A percentile compares a stretch with the other conserved stretches of the same genome.
Conservation (phyloP, 2,329 filamentous ascomycete species). For the Mycogone perniciosa region DNA sequence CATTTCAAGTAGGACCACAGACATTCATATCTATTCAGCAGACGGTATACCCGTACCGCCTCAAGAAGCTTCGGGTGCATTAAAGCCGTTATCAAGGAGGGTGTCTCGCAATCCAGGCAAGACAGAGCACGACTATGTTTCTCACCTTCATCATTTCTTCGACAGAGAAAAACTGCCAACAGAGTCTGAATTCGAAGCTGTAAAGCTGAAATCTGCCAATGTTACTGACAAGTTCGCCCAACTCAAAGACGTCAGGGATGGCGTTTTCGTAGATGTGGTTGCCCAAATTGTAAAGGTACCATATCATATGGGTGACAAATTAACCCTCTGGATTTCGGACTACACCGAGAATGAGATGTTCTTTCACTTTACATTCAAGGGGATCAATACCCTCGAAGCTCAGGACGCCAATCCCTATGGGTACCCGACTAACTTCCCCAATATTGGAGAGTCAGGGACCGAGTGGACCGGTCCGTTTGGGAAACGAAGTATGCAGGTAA, state of each 20-base stretch:
- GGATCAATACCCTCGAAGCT: slow-evolving; percentile 24
- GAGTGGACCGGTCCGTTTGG: slow-evolving; percentile 73
- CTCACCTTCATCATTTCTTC: slow-evolving; percentile 39
- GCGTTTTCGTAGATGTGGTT: slow-evolving; percentile 60
- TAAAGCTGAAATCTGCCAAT: slow-evolving; percentile 34
- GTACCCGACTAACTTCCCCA: slow-evolving; percentile 38
- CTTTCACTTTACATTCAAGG: slow-evolving; percentile 39
- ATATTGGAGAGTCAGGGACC: slow-evolving; percentile 11
- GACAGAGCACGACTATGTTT: slow-evolving; percentile 39
- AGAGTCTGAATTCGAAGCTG: slow-evolving; percentile 35
- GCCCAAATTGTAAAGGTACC: slow-evolving; percentile 60
- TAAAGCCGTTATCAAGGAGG: slow-evolving; percentile 17
- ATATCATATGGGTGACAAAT: slow-evolving; percentile 36
- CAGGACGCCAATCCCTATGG: slow-evolving; percentile 49
- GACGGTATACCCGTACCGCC: slow-evolving; percentile 29
- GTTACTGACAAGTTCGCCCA: slow-evolving; percentile 53
- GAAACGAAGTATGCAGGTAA: slow-evolving; percentile 63
- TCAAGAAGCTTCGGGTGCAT: slow-evolving; percentile 28
- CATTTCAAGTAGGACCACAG: slow-evolving; percentile 36
- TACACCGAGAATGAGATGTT: slow-evolving; percentile 68
- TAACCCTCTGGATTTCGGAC: slow-evolving; percentile 71
- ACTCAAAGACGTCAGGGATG: slow-evolving; percentile 54
- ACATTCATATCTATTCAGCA: slow-evolving; percentile 38
- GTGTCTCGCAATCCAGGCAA: slow-evolving; percentile 17
- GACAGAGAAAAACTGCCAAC: slow-evolving; percentile 39